Percentiles rank a stretch among this genome's conserved stretches.
Evolutionary conservation across 2,329 filamentous ascomycete species (phyloP).

Genomic region (Madurella mycetomatis): DNA sequence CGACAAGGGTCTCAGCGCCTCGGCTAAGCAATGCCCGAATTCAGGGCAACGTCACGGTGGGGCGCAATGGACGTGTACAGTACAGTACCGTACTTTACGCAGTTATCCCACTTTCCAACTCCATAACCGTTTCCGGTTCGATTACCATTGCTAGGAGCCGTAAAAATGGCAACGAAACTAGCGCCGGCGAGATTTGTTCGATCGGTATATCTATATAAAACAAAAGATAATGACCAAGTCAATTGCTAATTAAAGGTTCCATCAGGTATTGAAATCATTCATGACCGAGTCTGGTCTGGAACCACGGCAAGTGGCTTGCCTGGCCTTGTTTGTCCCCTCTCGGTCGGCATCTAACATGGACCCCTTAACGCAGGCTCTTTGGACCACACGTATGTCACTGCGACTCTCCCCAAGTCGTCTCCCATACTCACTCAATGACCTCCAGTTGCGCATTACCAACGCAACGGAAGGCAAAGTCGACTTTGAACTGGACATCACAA

Average conservation of each 20-base stretch:
- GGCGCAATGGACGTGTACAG: not conserved
- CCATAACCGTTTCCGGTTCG: not conserved
- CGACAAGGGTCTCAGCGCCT: not conserved
- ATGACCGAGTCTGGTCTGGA: conserved; percentile 81
- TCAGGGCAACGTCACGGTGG: conserved; percentile 7
- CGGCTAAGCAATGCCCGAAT: not conserved
- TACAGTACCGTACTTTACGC: no score
- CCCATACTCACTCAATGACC: not conserved
- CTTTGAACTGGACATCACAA: conserved; percentile 70
- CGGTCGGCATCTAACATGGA: not conserved
- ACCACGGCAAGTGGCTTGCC: conserved; percentile 58
- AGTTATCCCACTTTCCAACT: not conserved
- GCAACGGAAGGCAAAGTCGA: conserved; percentile 64
- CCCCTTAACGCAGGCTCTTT: conserved; percentile 33
- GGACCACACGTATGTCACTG: conserved; percentile 37
- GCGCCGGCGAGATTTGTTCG: conserved; percentile 31
- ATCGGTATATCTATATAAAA: conserved; percentile 24
- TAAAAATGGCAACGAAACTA: conserved; percentile 29
- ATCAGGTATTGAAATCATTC: conserved; percentile 79
- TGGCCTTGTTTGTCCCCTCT: conserved; percentile 1
- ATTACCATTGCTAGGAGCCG: not conserved
- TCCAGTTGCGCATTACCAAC: conserved; percentile 61
- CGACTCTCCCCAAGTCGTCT: not conserved
- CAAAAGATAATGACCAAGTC: not conserved
- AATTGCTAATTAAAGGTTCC: not conserved